Base-by-base conservation (phyloP, 2,329 filamentous ascomycete genomes). In the Knufia fluminis region DNA sequence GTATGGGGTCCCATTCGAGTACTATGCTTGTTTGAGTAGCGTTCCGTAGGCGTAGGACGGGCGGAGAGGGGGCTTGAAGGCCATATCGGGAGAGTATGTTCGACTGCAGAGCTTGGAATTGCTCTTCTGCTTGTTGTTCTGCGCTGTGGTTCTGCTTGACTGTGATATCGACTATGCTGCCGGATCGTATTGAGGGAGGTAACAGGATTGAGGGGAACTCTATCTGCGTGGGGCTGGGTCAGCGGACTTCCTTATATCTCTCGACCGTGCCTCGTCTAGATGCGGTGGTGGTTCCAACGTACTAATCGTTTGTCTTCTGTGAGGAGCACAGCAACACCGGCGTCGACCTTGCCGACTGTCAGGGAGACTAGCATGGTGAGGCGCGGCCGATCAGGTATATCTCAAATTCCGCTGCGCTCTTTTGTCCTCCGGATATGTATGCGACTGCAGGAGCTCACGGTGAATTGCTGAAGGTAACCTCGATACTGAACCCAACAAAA, bases 261-360 rank as follows among this genome's bases (percentile, higher is more conserved):
- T 31, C 28, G 28, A 48, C 50, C 32, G 46, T 49, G 48, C 50
- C 48, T 36, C 43, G 36, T 8, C 24, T 23, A 12, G 26, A 33
- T 24, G 31, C 14, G 19, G 7, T 16, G 23, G 26, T 22, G 31
- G 16, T 14, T 16, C 19, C 23, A 53, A 68, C 83, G 63, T 80
- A 96, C 91, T 62, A 98, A 78, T 65, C 92, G 84, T 71, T 97
- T 97, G 70, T 98, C 92, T 65, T 94, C 86, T 42, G 92, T 98
- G 64, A 98, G 74, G 49, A 98, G 83, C 54, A 98, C 92, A 44
- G 92, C 94, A 65, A 98, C 91, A 70, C 92, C 92, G 62, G 92
- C 92, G 71, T 98, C 92, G 71, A 98, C 92, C 75, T 98, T 98
- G 75, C 92, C 92, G 70, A 98, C 92, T 45, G 91, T 97, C 66